phyloP scores from a whole-genome alignment of 2,329 filamentous ascomycete genomes.

The Diatrype stigma region DNA sequence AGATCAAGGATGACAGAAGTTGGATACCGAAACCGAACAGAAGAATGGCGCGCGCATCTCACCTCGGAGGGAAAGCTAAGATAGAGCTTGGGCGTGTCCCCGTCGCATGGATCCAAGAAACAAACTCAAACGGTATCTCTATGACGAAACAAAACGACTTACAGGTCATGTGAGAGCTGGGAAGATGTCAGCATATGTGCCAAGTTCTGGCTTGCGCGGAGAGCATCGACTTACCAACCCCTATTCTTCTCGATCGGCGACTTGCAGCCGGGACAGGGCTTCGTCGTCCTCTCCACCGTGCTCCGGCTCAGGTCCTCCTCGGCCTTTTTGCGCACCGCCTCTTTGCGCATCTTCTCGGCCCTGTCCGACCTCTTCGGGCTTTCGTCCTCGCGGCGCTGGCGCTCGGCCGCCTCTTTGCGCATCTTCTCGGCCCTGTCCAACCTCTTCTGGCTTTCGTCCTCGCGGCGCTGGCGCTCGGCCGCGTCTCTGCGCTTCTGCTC shows the following conservation, averaged over 20 bases:
- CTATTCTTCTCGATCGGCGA: slow-evolving; percentile 15
- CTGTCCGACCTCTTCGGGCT: slow-evolving; percentile 1
- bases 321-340: slow-evolving; percentile 1
- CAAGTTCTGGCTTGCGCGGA: background rate
- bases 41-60: background rate
- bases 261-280: slow-evolving; percentile 11
- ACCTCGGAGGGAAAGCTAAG: background rate
- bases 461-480: too few species aligned
- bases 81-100: background rate
- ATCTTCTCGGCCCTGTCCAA: slow-evolving; percentile 1
- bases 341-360: background rate
- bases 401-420: background rate
- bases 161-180: slow-evolving; percentile 17
- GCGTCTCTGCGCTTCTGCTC: slow-evolving; percentile 4
- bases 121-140: background rate
- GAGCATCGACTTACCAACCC: slow-evolving; percentile 10
- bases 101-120: background rate
- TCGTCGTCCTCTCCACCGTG: slow-evolving; percentile 9
- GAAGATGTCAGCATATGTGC: background rate
- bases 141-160: background rate
- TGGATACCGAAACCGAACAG: background rate
- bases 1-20: background rate
- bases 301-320: slow-evolving; percentile 11
- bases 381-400: background rate
- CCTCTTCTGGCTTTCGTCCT: slow-evolving; percentile 8